Conservation (phyloP, 2,329 filamentous ascomycete species). For the Cladophialophora bantiana region DNA sequence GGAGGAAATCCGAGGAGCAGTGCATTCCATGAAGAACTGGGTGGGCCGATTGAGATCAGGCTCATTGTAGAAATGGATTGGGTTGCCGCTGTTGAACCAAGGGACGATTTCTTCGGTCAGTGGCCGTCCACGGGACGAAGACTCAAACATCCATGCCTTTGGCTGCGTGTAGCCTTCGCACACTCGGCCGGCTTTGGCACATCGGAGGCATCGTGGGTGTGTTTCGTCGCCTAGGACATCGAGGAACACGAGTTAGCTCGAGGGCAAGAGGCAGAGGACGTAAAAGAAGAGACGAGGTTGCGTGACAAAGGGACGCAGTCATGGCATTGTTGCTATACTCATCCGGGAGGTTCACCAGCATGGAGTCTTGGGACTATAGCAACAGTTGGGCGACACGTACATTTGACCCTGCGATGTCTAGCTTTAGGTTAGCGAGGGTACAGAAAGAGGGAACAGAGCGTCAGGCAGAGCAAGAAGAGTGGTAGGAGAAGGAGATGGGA, state of each 20-base stretch:
- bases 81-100: slow-evolving; percentile 17
- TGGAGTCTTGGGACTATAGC: not conserved
- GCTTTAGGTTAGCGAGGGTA: not conserved
- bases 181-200: slow-evolving; percentile 43
- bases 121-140: not conserved
- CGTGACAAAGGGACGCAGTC: not conserved
- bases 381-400: slow-evolving; percentile 18
- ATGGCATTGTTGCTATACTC: not conserved
- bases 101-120: slow-evolving; percentile 9
- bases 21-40: slow-evolving; percentile 31
- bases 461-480: not conserved
- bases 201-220: slow-evolving; percentile 41
- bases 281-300: not conserved
- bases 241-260: not conserved
- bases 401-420: slow-evolving; percentile 35
- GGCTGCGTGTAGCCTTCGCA: slow-evolving; percentile 43
- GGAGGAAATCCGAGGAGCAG: slow-evolving; percentile 27
- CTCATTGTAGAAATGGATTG: slow-evolving; percentile 33
- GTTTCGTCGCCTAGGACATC: slow-evolving; percentile 40
- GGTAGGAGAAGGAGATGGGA: slow-evolving; percentile 2
- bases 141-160: slow-evolving; percentile 28
- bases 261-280: not conserved
- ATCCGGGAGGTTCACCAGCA: not conserved
- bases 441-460: not conserved
- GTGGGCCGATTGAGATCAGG: slow-evolving; percentile 26